Evolutionary conservation across 495 filamentous ascomycete genomes (phyloP).

Genomic region (Aspergillus panamensis): DNA sequence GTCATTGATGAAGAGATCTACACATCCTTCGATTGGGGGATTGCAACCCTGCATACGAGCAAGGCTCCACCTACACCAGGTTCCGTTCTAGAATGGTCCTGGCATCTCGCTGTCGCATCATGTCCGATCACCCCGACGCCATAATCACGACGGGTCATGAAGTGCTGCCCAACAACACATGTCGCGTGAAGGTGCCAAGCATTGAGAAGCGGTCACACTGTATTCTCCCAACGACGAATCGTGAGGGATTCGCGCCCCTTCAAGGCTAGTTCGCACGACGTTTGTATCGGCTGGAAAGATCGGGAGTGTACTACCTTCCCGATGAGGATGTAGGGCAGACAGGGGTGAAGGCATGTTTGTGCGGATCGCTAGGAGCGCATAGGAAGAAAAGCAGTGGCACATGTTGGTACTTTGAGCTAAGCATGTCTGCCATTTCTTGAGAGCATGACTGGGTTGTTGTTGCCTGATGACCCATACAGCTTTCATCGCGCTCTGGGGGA

Average conservation of each 20-base stretch:
- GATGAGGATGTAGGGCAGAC: conserved; percentile 6
- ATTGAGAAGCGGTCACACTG: conserved; percentile 16
- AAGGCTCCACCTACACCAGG: conserved; percentile 6
- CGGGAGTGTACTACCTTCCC: conserved; percentile 20
- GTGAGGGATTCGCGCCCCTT: conserved; percentile 9
- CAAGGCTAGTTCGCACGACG: conserved; percentile 12
- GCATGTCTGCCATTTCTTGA: neutral
- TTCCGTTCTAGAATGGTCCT: conserved; percentile 15
- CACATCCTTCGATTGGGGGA: conserved; percentile 5
- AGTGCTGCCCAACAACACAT: conserved; percentile 10
- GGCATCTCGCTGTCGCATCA: conserved; percentile 1
- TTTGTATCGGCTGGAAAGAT: conserved; percentile 8
- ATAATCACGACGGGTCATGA: neutral
- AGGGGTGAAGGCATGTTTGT: conserved; percentile 1
- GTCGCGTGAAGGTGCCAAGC: conserved; percentile 21
- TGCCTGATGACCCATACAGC: conserved; percentile 8
- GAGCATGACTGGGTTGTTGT: conserved; percentile 4
- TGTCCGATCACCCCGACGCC: conserved; percentile 2
- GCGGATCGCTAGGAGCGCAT: conserved; percentile 9
- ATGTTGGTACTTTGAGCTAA: neutral
- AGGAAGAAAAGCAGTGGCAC: conserved; percentile 10
- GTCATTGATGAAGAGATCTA: conserved; percentile 7
- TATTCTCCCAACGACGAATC: conserved; percentile 8
- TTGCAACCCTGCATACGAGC: conserved; percentile 10
- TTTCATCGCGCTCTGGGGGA: neutral